Conservation (phyloP, 2,329 filamentous ascomycete species). For the Aspergillus alliaceus region DNA sequence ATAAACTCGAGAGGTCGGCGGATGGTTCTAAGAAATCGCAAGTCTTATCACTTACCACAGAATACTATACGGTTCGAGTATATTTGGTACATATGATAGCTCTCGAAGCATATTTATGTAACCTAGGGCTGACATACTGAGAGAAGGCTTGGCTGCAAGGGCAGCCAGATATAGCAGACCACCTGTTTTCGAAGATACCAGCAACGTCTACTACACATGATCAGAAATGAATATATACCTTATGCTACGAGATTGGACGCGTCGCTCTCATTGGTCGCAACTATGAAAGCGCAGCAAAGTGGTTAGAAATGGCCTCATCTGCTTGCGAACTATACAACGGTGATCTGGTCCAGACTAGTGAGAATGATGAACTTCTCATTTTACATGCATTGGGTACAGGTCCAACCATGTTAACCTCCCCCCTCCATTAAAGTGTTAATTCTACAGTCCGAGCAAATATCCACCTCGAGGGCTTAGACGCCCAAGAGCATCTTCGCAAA, state of each 20-base stretch:
- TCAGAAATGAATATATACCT: conserved; percentile 59
- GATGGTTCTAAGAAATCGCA: conserved; percentile 8
- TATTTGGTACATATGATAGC: conserved; percentile 56
- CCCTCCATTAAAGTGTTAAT: conserved; percentile 9
- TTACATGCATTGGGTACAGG: conserved; percentile 61
- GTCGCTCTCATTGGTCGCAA: conserved; percentile 55
- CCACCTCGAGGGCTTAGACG: conserved; percentile 42
- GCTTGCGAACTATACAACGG: conserved; percentile 53
- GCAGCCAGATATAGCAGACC: conserved; percentile 73
- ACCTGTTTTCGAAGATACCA: conserved; percentile 66
- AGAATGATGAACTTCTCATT: conserved; percentile 66
- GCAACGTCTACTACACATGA: conserved; percentile 44
- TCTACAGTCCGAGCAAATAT: conserved; percentile 29
- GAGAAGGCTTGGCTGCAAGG: conserved; percentile 71
- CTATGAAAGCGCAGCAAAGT: conserved; percentile 60
- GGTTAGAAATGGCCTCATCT: conserved; percentile 69
- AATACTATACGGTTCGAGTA: conserved; percentile 67
- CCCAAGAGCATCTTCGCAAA: conserved; percentile 54
- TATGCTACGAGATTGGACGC: conserved; percentile 72
- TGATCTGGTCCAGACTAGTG: conserved; percentile 56
- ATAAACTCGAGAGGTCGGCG: conserved; percentile 21
- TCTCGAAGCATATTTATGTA: neutral
- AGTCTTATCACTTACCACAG: conserved; percentile 36
- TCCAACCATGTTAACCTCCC: neutral
- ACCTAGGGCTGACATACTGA: conserved; percentile 3